Evolutionary conservation across 768 basidiomycete species (phyloP), one percentile per base, ranked within the genome.

Genomic region (Termitomyces sp.): DNA sequence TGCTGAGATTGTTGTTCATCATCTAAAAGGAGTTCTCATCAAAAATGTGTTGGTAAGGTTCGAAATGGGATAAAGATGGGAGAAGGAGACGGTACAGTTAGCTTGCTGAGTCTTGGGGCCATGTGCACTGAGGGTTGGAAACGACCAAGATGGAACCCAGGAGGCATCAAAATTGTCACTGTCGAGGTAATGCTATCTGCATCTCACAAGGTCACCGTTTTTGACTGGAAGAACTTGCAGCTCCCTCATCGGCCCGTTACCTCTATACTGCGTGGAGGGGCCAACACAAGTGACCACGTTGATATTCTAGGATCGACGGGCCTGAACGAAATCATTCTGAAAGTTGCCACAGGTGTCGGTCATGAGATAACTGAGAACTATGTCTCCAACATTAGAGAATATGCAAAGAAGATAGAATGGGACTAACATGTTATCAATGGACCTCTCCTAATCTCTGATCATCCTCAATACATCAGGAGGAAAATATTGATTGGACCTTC

Each of bases 121-220:
- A 97, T 98, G 94, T 98, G 96, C 64, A 86, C 89, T 11, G 92
- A 94, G 66, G 96, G 95, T 7, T 97, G 95, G 96, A 90, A 89
- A 69, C 77, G 85, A 55, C 79, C 79, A 59, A 77, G 86, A 53
- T 98, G 93, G 92, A 98, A 98, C 70, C 96, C 96, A 1, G 88
- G 84, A 12, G 80, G 88, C n/a, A 93, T 97, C 66, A 80, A 84
- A 63, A 73, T 98, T 47, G 83, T 85, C 25, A 96, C 94, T 16
- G 84, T 94, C 55, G 93, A 95, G 82, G 89, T 94, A 63, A 60
- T 75, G 61, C 6, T 35, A 28, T 43, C 35, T 23, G 43, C 14
- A 46, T 35, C 12, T 37, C n/a, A 55, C 37, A 14, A 55, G 27
- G 12, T 17, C 25, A 39, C 27, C 27, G 10, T n/a, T 51, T 37